Base-by-base conservation (phyloP, 768 basidiomycete species). In the button mushroom (Agaricus bisporus) region DNA sequence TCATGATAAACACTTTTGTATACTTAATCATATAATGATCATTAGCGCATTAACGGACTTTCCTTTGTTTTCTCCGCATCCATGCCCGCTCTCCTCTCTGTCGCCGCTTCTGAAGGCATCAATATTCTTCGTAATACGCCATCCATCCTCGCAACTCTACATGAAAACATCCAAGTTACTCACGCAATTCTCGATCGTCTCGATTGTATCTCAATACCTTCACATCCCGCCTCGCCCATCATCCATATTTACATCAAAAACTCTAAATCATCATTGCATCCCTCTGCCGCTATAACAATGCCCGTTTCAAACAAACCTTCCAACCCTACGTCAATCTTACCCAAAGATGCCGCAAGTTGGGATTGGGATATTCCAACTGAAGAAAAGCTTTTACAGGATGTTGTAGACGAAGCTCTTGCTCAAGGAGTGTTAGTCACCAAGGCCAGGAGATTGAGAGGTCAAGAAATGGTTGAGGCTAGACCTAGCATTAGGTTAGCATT, bases 11-110 rank as follows among this genome's bases (percentile, higher is more conserved):
- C 15, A 15, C 18, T 4, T 42, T 37, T 39, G 47, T 1, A 22
- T 9, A 4, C 18, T 26, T 22, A 18, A 49, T 49, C 1, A 10
- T 20, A 8, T 26, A 8, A 39, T 25, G 45, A 29, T 36, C 3
- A 47, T 32, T 62, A 97, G 82, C 93, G 93, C 43, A 97, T 95
- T 79, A 98, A 98, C 66, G 92, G 91, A 14, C 85, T 92, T 3
- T 84, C 93, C 0, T 95, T 92, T 66, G 93, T 99, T 55, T 99
- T 93, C 75, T 97, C 95, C 1, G 97, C 97, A 15, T 85, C 95
- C 2, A 84, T 95, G 73, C 97, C 97, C 0, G 82, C 91, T 2
- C 78, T 95, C 41, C 83, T 98, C 37, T 85, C 91, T 17, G 93
- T 93, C 58, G 83, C 86, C 59, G 91, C 85, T 2, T 94, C 91